Base-by-base conservation (phyloP, 345 rosid genomes). In the Microcos paniculata region DNA sequence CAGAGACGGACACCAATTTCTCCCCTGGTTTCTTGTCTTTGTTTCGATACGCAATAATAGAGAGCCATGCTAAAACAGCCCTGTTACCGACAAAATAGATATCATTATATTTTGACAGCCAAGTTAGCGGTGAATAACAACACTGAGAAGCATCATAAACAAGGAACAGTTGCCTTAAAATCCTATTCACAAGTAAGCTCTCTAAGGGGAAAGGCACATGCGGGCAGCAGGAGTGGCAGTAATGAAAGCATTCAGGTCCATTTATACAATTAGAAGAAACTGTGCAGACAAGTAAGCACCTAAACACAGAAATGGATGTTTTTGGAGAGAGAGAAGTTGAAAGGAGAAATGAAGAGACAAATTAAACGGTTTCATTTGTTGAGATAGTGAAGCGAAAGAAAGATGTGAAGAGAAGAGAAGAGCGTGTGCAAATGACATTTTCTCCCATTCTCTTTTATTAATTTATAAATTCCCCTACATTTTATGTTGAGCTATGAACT, bases 61-160 rank as follows among this genome's bases (percentile, higher is more conserved):
- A 90, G 69, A 93, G 94, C 98, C 97, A 96, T 46, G 98, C 97
- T 75, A 93, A 84, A 28, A 93, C 94, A 80, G 99, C 96, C 99
- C 98, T 91, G 87, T 77, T 35, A 82, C 66, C 58, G 5, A 33
- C 35, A 70, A 78, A 16, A 9, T 55, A 59, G 24, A 26, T 24
- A 71, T 19, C 61, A 55, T 18, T 19, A 38, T 42, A 15, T 19
- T 23, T 38, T 69, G 51, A 28, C 72, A 75, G 28, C 12, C 46
- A 10, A 57, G 23, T 43, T 66, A 6, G 15, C 33, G 24, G 11
- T 4, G 31, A 53, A 56, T 14, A 40, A 33, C 42, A 38, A 1
- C 70, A n/a, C 57, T 58, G n/a, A 30, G 6, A 6, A 80, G 62
- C 66, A 52, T 14, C 31, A 51, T 8, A 55, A 55, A 21, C 23